Conservation (phyloP, 75 land plant species). For the Pinus tabuliformis region DNA sequence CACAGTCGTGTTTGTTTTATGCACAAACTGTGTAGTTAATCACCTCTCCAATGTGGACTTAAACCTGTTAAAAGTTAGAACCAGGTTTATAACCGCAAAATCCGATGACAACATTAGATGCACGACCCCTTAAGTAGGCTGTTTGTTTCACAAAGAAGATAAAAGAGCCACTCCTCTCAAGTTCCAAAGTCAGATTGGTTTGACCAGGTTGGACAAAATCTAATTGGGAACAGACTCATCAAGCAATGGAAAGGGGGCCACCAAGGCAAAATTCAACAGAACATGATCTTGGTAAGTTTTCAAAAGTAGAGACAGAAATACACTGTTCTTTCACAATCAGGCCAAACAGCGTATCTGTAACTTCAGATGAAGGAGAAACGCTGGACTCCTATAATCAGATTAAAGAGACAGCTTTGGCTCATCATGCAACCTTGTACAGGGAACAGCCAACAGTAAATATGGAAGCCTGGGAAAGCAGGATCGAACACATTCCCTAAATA, state of each 20-base stretch:
- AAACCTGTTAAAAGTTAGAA: not conserved
- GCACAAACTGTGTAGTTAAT: not conserved
- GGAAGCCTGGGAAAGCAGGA: too few relatives aligned
- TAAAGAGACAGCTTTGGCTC: too few relatives aligned
- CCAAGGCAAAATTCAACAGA: not conserved
- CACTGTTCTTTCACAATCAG: too few relatives aligned
- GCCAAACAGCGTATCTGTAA: too few relatives aligned
- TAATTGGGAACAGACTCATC: not conserved
- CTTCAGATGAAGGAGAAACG: too few relatives aligned
- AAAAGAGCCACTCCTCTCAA: not conserved
- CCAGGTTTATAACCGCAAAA: not conserved
- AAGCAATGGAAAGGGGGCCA: not conserved
- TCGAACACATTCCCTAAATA: too few relatives aligned
- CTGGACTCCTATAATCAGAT: too few relatives aligned
- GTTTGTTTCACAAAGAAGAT: not conserved
- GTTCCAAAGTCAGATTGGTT: not conserved
- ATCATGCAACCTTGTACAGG: too few relatives aligned
- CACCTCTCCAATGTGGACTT: not conserved
- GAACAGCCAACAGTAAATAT: too few relatives aligned
- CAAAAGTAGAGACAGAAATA: too few relatives aligned
- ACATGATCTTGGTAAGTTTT: not conserved
- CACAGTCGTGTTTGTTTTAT: not conserved
- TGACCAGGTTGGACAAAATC: not conserved
- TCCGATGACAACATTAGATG: not conserved
- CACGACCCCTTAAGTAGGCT: not conserved